Conservation (phyloP, 305 asterid genomes). For the Fraxinus latifolia region DNA sequence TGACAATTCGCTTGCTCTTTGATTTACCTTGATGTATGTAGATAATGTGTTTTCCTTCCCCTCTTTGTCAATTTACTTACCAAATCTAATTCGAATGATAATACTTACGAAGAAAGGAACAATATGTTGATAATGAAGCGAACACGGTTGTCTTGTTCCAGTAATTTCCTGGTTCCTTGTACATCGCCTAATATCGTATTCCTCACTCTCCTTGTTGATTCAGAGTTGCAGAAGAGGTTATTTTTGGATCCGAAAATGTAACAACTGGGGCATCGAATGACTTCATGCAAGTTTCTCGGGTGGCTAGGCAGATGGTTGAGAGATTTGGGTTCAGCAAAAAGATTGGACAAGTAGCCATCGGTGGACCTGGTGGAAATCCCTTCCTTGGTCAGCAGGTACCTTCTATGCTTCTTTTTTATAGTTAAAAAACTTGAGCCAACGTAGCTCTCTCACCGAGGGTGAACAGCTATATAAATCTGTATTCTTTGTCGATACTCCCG, state of each 20-base stretch:
- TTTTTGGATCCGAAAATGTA: slow-evolving; percentile 75
- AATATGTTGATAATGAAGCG: background rate
- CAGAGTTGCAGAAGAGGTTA: slow-evolving; percentile 91
- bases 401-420: background rate
- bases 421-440: background rate
- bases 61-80: background rate
- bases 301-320: slow-evolving; percentile 97
- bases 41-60: background rate
- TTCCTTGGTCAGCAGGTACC: slow-evolving; percentile 88
- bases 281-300: slow-evolving; percentile 95
- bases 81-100: no score
- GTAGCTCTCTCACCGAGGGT: background rate
- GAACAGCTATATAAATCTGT: background rate
- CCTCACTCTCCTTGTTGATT: background rate
- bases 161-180: background rate
- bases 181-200: background rate
- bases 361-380: slow-evolving; percentile 88
- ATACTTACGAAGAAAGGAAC: background rate
- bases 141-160: background rate
- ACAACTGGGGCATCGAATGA: slow-evolving; percentile 96
- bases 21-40: background rate
- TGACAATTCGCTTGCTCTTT: background rate
- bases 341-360: slow-evolving; percentile 91
- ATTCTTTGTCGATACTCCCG: background rate
- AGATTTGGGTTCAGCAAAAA: slow-evolving; percentile 93